Percentiles rank a stretch among this genome's conserved stretches.
These are phyloP conservation scores for Ophiosphaerella korrae DNA, from an alignment of 2,329 filamentous ascomycete species.

Conservation along the genomic window DNA sequence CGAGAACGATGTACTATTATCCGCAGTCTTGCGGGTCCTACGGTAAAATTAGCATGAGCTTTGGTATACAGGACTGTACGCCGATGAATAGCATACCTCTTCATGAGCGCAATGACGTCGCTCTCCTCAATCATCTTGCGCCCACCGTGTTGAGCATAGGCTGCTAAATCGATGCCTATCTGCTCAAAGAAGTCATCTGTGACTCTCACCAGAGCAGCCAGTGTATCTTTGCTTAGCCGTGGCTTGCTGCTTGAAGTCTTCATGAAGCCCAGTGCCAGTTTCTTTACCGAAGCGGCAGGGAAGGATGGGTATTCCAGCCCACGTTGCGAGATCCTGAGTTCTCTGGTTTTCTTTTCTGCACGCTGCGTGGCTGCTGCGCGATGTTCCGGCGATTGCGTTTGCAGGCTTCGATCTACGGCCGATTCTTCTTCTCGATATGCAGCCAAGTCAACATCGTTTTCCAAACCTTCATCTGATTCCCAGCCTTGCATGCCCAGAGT, in stretches of 20 bases:
- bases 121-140: slow-evolving; percentile 85
- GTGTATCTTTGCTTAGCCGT: slow-evolving; percentile 73
- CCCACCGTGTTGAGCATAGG: slow-evolving; percentile 80
- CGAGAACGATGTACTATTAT: slow-evolving; percentile 76
- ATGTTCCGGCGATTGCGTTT: slow-evolving; percentile 31
- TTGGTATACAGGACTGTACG: slow-evolving; percentile 24
- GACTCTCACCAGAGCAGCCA: slow-evolving; percentile 76
- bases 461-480: slow-evolving; percentile 35
- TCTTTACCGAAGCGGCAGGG: slow-evolving; percentile 74
- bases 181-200: slow-evolving; percentile 95
- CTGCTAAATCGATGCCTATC: slow-evolving; percentile 75
- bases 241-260: slow-evolving; percentile 69
- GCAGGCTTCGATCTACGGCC: slow-evolving; percentile 42
- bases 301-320: slow-evolving; percentile 78
- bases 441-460: slow-evolving; percentile 36
- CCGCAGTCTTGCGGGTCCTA: slow-evolving; percentile 66
- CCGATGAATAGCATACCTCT: slow-evolving; percentile 64
- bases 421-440: slow-evolving; percentile 44
- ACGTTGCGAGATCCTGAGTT: slow-evolving; percentile 68
- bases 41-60: slow-evolving; percentile 6
- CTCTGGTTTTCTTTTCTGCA: slow-evolving; percentile 47
- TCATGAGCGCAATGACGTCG: slow-evolving; percentile 82
- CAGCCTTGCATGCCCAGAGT: slow-evolving; percentile 30
- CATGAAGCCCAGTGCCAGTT: slow-evolving; percentile 71
- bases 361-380: slow-evolving; percentile 17